A percentile compares a stretch with the other conserved stretches of the same genome.
These are phyloP conservation scores for Ogataea haglerorum DNA, from an alignment of 805 yeast species.

Conservation along the genomic window DNA sequence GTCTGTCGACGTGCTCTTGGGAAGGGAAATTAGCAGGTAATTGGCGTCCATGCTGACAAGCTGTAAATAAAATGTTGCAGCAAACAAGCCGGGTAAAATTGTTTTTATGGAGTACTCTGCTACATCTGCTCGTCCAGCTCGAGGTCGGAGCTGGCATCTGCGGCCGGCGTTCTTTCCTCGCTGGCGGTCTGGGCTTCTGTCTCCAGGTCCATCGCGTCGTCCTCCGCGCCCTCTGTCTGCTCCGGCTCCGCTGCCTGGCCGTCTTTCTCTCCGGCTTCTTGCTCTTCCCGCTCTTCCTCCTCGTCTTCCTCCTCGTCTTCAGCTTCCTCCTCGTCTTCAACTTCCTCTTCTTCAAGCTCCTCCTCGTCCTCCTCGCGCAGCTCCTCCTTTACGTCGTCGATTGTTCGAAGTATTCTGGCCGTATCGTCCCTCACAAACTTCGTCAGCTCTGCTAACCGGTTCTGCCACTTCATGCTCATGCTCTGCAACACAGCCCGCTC, in stretches of 20 bases:
- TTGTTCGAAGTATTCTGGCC: slow-evolving; percentile 11
- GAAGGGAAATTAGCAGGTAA: slow-evolving; percentile 30
- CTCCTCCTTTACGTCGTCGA: slow-evolving; percentile 11
- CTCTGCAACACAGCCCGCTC: slow-evolving; percentile 21
- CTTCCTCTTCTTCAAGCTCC: slow-evolving; percentile 7
- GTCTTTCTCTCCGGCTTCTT: slow-evolving; percentile 8
- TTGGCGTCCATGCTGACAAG: slow-evolving; percentile 24
- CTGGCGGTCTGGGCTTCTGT: background rate
- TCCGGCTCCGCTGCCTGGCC: slow-evolving; percentile 5
- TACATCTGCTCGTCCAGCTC: slow-evolving; percentile 14
- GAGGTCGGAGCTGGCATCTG: slow-evolving; percentile 10
- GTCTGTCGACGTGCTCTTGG: slow-evolving; percentile 27
- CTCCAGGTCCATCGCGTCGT: slow-evolving; percentile 1
- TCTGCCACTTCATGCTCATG: slow-evolving; percentile 29
- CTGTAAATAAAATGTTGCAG: slow-evolving; percentile 12
- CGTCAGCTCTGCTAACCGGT: slow-evolving; percentile 22
- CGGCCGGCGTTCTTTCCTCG: background rate
- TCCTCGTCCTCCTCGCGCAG: slow-evolving; percentile 16
- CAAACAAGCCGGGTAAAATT: slow-evolving; percentile 16
- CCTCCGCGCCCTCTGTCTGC: slow-evolving; percentile 6
- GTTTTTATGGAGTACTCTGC: background rate
- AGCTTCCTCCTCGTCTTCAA: slow-evolving; percentile 12
- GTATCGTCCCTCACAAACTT: slow-evolving; percentile 25
- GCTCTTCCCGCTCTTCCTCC: slow-evolving; percentile 11
- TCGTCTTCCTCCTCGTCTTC: slow-evolving; percentile 14